These are phyloP conservation scores for Ogataea ganodermae DNA, from an alignment of 805 yeast species.

Conservation along the genomic window DNA sequence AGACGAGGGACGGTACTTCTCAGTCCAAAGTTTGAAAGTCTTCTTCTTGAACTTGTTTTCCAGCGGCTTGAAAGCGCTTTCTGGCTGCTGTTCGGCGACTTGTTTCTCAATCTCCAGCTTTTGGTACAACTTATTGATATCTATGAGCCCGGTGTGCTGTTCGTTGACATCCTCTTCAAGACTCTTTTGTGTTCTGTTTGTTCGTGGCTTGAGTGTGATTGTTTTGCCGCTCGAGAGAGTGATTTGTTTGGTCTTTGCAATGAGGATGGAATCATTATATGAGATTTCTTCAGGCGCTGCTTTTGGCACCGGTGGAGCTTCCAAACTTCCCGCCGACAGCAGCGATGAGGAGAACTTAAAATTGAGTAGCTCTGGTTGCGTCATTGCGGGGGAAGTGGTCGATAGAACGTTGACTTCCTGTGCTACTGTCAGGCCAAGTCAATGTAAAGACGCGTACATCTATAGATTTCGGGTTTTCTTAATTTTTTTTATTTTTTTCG, in stretches of 20 bases:
- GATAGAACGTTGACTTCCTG: not conserved
- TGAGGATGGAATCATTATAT: constrained; percentile 6
- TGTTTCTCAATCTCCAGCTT: constrained; percentile 27
- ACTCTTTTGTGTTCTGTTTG: not conserved
- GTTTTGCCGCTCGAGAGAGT: constrained; percentile 27
- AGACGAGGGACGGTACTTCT: constrained; percentile 66
- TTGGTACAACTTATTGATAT: constrained; percentile 27
- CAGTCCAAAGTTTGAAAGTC: constrained; percentile 46
- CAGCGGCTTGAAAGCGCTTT: constrained; percentile 9
- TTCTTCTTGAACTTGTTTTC: constrained; percentile 14
- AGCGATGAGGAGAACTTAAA: constrained; percentile 22
- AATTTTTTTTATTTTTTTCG: not conserved
- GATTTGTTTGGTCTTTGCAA: constrained; percentile 16
- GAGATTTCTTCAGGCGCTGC: constrained; percentile 2
- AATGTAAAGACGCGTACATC: not conserved
- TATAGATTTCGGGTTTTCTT: not conserved
- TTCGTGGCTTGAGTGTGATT: constrained; percentile 25
- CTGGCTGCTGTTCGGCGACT: constrained; percentile 17
- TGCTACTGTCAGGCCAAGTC: too few species aligned
- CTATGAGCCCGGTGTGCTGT: constrained; percentile 23
- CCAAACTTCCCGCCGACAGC: constrained; percentile 8
- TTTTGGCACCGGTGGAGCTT: not conserved
- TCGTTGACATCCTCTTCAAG: not conserved
- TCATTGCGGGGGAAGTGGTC: not conserved
- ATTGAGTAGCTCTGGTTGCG: constrained; percentile 9